These are phyloP conservation scores for Nissolia schottii DNA, from an alignment of 306 rosid genomes.

Conservation along the genomic window DNA sequence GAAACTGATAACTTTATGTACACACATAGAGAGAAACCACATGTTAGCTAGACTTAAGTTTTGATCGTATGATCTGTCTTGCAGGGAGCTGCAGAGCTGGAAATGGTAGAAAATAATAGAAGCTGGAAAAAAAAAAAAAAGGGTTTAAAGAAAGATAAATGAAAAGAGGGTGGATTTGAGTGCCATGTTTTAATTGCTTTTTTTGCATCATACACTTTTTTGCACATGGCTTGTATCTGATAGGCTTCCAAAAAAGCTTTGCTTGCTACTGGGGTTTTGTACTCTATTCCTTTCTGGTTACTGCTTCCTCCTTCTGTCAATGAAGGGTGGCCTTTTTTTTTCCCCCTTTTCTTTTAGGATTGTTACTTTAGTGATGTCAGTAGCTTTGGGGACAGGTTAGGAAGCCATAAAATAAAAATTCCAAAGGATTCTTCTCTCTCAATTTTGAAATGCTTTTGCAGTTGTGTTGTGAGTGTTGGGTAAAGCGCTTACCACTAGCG, in stretches of 20 bases:
- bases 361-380: conserved; percentile 28
- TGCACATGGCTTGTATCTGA: conserved; percentile 72
- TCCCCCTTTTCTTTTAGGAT: no score
- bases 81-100: conserved; percentile 51
- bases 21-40: conserved; percentile 21
- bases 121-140: conserved; percentile 64
- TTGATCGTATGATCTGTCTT: conserved; percentile 36
- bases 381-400: conserved; percentile 25
- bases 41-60: conserved; percentile 34
- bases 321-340: not conserved
- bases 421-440: conserved; percentile 19
- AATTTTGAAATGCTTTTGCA: conserved; percentile 13
- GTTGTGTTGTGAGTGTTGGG: not conserved
- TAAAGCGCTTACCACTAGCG: no score
- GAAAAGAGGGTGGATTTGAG: conserved; percentile 37
- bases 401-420: not conserved
- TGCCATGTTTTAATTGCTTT: conserved; percentile 49
- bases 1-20: conserved; percentile 10
- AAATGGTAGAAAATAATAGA: conserved; percentile 50
- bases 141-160: conserved; percentile 39
- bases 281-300: conserved; percentile 50
- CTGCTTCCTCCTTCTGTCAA: conserved; percentile 26
- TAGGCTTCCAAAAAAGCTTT: conserved; percentile 57
- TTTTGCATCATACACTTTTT: conserved; percentile 47
- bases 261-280: conserved; percentile 68